A percentile compares a stretch with the other conserved stretches of the same genome.
Conservation (phyloP, 2,329 filamentous ascomycete species). For the Cadophora luteo-olivacea region DNA sequence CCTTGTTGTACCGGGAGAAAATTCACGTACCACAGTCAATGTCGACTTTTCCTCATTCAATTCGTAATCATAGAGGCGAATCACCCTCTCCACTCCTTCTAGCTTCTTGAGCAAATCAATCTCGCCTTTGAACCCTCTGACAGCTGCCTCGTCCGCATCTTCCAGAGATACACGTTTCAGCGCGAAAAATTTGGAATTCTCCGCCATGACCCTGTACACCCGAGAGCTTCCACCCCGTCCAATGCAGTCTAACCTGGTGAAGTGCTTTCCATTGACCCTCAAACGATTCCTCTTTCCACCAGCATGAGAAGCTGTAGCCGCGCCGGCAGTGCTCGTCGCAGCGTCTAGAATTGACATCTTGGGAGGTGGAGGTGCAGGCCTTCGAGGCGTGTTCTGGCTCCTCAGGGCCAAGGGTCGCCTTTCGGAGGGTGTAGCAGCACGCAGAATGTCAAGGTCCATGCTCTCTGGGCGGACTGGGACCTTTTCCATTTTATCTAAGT, state of each 20-base stretch:
- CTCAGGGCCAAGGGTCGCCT: slow-evolving; percentile 61
- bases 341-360: slow-evolving; percentile 98
- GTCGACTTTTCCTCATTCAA: slow-evolving; percentile 91
- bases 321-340: slow-evolving; percentile 83
- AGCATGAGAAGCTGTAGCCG: slow-evolving; percentile 74
- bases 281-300: slow-evolving; percentile 79
- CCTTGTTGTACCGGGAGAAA: not conserved
- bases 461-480: slow-evolving; percentile 58
- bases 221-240: slow-evolving; percentile 92
- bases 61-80: slow-evolving; percentile 90
- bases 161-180: slow-evolving; percentile 92
- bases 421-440: slow-evolving; percentile 56
- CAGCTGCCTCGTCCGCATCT: slow-evolving; percentile 82
- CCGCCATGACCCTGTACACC: slow-evolving; percentile 95
- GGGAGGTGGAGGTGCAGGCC: slow-evolving; percentile 81
- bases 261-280: slow-evolving; percentile 88
- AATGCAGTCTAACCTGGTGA: slow-evolving; percentile 87
- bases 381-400: slow-evolving; percentile 74
- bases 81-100: slow-evolving; percentile 85
- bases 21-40: slow-evolving; percentile 75
- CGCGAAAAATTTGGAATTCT: slow-evolving; percentile 95
- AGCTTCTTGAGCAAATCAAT: slow-evolving; percentile 89
- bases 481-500: slow-evolving; percentile 50
- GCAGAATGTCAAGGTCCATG: slow-evolving; percentile 49
- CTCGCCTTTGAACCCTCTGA: slow-evolving; percentile 91